Evolutionary conservation across 306 rosid species (phyloP), one percentile per base, ranked within the genome.

Genomic region (Cucumis hystrix): DNA sequence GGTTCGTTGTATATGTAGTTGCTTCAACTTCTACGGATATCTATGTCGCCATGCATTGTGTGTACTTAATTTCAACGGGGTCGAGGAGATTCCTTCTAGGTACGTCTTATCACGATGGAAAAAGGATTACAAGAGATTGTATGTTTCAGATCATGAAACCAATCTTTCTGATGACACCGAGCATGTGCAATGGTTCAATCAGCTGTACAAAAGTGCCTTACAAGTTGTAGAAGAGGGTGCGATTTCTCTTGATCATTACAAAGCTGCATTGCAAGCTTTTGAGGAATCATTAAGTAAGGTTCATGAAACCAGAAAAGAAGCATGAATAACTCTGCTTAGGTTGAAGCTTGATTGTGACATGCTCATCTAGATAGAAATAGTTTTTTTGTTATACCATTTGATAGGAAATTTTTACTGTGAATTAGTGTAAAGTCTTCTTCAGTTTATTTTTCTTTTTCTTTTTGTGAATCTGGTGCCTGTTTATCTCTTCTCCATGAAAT

Each of bases 1-100:
- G 86, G 95, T 94, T 82, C 97, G 97, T 25, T 94, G 98, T 84
- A 90, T 94, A n/a, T 94, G 98, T 81, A 87, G 96, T 62, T 89
- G 95, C 87, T 94, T 92, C 68, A 90, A 89, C 80, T 90, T 94
- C 62, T 83, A 86, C 16, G 98, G 98, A 74, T 94, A 94, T 76
- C 82, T 94, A 69, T 94, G 98, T 67, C 89, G 97, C 77, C 98
- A 94, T 49, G 90, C 97, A 0, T 62, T 92, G 43, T 92, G 96
- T 60, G 96, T 84, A 79, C 98, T 94, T 78, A 91, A 94, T 66
- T 94, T 90, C 80, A 94, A 92, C 41, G 98, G 97, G 61, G 98
- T 90, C 77, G 98, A 94, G 79, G 97, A 94, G 86, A 85, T 94
- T 40, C 97, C 96, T 77, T 77, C 88, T 8, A 92, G 80, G 70